A percentile compares a stretch with the other conserved stretches of the same genome.
These are phyloP conservation scores for Triangularia setosa DNA, from an alignment of 2,329 filamentous ascomycete species.

Conservation along the genomic window DNA sequence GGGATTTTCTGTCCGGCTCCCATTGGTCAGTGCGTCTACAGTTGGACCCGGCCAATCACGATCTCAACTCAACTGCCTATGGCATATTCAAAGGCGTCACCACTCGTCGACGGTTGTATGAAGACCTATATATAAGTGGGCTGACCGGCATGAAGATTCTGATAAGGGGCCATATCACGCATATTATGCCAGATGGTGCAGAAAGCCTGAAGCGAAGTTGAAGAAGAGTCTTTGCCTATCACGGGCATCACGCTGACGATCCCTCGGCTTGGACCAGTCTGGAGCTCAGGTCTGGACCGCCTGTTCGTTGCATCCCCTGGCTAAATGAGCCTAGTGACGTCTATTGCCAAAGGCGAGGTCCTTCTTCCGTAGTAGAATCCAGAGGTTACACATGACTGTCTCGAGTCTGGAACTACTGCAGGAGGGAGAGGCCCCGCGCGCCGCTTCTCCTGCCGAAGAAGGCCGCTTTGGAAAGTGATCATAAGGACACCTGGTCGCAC, in stretches of 20 bases:
- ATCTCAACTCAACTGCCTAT: not conserved
- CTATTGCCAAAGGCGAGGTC: not conserved
- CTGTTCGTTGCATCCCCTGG: conserved; percentile 2
- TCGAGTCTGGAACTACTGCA: conserved; percentile 1
- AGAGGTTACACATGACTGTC: not conserved
- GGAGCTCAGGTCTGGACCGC: not conserved
- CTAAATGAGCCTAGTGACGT: conserved; percentile 4
- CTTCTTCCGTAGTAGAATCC: not conserved
- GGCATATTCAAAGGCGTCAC: not conserved
- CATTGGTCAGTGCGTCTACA: not conserved
- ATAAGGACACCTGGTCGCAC: conserved; percentile 6
- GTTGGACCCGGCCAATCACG: not conserved
- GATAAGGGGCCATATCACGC: not conserved
- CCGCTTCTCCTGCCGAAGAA: conserved; percentile 2
- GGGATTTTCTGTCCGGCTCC: not conserved
- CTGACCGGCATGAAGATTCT: not conserved
- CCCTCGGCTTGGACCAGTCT: not conserved
- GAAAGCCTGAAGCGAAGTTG: not conserved
- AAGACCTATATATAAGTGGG: not conserved
- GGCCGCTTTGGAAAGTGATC: not conserved
- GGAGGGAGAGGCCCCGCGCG: not conserved
- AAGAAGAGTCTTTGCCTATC: not conserved
- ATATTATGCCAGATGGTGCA: not conserved
- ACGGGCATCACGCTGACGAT: not conserved
- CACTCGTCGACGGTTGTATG: not conserved